Evolutionary conservation across 2,329 filamentous ascomycete genomes (phyloP).

Genomic region (Penicillium sp.): DNA sequence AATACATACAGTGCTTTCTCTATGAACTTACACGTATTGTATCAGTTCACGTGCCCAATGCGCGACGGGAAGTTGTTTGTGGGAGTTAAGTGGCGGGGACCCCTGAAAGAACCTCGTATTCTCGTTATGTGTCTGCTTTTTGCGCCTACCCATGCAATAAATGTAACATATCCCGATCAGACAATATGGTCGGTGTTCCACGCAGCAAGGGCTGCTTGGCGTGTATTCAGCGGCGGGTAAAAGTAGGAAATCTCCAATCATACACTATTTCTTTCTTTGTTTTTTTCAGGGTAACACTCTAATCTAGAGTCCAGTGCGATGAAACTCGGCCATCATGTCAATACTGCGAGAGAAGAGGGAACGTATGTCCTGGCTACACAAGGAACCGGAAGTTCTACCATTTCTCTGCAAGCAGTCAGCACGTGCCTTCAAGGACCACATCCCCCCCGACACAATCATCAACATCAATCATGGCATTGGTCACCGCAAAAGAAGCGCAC

Average conservation of each 20-base stretch:
- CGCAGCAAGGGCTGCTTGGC: conserved; percentile 24
- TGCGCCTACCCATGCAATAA: neutral
- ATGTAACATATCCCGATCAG: neutral
- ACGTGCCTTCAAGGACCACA: neutral
- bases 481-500: neutral
- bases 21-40: too few species aligned
- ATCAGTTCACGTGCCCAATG: too few species aligned
- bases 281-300: neutral
- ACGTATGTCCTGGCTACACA: conserved; percentile 22
- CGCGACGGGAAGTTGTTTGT: neutral
- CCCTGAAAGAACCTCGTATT: conserved; percentile 5
- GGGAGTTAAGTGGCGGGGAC: neutral
- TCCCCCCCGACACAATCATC: neutral
- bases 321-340: conserved; percentile 23
- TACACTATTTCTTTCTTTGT: neutral
- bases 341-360: conserved; percentile 15
- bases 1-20: too few species aligned
- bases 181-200: conserved; percentile 25
- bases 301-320: conserved; percentile 19
- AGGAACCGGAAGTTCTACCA: conserved; percentile 21
- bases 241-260: conserved; percentile 13
- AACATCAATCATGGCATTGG: neutral
- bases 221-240: conserved; percentile 26
- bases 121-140: neutral
- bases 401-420: neutral